Evolutionary conservation across 2,329 filamentous ascomycete genomes (phyloP).

Genomic region (Huntiella savannae): DNA sequence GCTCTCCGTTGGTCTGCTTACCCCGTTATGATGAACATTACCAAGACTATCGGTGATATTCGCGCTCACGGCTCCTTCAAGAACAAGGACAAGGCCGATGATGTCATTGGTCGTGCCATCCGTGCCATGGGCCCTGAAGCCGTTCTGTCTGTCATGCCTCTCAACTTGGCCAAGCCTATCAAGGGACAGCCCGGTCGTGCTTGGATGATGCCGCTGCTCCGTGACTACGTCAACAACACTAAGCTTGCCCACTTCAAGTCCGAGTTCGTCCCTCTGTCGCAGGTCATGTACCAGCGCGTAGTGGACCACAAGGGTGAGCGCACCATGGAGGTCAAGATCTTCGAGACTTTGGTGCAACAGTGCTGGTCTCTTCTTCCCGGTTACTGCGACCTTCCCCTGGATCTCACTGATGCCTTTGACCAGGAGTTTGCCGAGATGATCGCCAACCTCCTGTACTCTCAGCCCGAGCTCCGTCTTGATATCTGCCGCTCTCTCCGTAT

Average conservation of each 20-base stretch:
- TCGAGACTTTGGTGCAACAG: conserved; percentile 87
- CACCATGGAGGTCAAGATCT: conserved; percentile 93
- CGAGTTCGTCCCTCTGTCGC: conserved; percentile 77
- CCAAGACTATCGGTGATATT: conserved; percentile 68
- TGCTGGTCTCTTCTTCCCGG: conserved; percentile 88
- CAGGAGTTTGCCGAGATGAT: conserved; percentile 77
- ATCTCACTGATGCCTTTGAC: conserved; percentile 59
- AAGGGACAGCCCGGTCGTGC: conserved; percentile 68
- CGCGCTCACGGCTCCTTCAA: conserved; percentile 74
- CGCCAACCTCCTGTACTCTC: conserved; percentile 81
- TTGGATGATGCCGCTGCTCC: conserved; percentile 83
- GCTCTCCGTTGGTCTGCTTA: conserved; percentile 67
- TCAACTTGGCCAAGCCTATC: conserved; percentile 65
- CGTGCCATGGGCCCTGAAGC: conserved; percentile 76
- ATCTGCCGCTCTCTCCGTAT: conserved; percentile 74
- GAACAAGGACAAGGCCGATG: conserved; percentile 87
- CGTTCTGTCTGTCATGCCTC: conserved; percentile 62
- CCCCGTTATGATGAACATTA: conserved; percentile 56
- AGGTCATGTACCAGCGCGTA: conserved; percentile 74
- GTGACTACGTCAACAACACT: conserved; percentile 80
- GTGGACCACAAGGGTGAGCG: conserved; percentile 68
- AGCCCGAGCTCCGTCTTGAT: conserved; percentile 70
- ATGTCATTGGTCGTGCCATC: conserved; percentile 72
- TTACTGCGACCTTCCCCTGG: conserved; percentile 82
- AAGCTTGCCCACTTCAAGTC: conserved; percentile 65